These are phyloP conservation scores for Saururus chinensis DNA, from an alignment of 164 flowering plant genomes.

Conservation along the genomic window DNA sequence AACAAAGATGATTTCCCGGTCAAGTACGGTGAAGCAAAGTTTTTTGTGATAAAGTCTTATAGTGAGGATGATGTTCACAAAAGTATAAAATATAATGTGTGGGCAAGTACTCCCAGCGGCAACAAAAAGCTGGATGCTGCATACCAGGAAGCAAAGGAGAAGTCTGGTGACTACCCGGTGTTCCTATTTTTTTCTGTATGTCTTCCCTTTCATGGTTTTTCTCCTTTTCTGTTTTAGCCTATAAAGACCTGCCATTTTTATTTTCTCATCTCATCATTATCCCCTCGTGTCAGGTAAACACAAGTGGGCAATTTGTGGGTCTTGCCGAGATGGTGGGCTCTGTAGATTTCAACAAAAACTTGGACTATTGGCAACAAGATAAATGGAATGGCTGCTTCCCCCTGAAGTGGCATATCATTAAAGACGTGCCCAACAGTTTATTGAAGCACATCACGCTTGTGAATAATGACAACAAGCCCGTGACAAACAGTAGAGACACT, in stretches of 20 bases:
- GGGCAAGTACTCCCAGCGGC: constrained; percentile 90
- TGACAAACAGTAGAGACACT: constrained; percentile 81
- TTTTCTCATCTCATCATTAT: neutral
- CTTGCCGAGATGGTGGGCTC: constrained; percentile 80
- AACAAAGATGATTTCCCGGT: constrained; percentile 57
- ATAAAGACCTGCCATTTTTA: neutral
- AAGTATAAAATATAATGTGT: constrained; percentile 75
- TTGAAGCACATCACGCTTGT: constrained; percentile 75
- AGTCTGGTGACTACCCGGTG: constrained; percentile 53
- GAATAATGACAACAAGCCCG: constrained; percentile 83
- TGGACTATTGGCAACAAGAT: constrained; percentile 91
- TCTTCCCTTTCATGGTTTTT: neutral
- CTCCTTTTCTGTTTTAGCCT: neutral
- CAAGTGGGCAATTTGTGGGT: constrained; percentile 89
- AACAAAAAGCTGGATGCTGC: constrained; percentile 83
- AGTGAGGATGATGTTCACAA: constrained; percentile 96
- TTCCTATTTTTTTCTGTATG: constrained; percentile 75
- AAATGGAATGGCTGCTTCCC: constrained; percentile 87
- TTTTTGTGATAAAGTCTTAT: constrained; percentile 79
- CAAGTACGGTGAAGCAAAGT: constrained; percentile 61
- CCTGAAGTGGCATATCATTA: constrained; percentile 82
- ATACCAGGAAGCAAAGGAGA: constrained; percentile 59
- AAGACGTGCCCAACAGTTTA: constrained; percentile 77
- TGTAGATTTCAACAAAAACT: constrained; percentile 68
- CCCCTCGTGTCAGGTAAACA: constrained; percentile 47